Evolutionary conservation across 2,329 filamentous ascomycete species (phyloP).

Genomic region (Stagonosporopsis cucurbitacearum): DNA sequence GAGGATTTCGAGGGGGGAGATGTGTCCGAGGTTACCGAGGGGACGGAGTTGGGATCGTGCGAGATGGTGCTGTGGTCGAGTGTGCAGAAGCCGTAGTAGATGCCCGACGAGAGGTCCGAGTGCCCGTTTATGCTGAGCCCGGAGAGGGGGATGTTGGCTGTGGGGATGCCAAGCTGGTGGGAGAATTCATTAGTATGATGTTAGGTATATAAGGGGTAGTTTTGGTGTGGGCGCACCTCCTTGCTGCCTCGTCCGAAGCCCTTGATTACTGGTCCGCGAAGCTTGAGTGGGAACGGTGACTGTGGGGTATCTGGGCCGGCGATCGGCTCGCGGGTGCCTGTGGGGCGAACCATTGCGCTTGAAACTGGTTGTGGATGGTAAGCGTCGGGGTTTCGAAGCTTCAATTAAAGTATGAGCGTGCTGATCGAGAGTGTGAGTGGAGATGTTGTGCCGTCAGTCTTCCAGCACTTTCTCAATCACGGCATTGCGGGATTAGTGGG

Average conservation of each 20-base stretch:
- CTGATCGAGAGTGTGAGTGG: not conserved
- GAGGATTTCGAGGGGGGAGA: conserved; percentile 27
- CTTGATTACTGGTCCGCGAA: conserved; percentile 86
- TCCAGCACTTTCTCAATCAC: conserved; percentile 16
- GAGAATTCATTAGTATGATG: too few species aligned
- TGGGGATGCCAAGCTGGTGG: conserved; percentile 86
- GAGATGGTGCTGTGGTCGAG: conserved; percentile 61
- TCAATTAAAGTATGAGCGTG: not conserved
- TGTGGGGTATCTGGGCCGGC: conserved; percentile 75
- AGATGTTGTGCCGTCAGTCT: not conserved
- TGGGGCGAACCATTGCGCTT: conserved; percentile 34
- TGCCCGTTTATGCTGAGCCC: conserved; percentile 73
- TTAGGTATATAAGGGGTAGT: not conserved
- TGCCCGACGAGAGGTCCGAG: conserved; percentile 71
- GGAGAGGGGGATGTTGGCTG: conserved; percentile 79
- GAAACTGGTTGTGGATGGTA: too few species aligned
- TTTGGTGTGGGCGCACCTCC: conserved; percentile 64
- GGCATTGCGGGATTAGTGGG: conserved; percentile 20
- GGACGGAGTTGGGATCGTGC: conserved; percentile 39
- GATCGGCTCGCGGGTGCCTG: conserved; percentile 54
- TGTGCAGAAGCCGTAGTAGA: conserved; percentile 93
- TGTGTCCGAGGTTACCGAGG: conserved; percentile 26
- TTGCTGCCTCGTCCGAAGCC: conserved; percentile 94
- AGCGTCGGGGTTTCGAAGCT: not conserved
- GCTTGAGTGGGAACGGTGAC: conserved; percentile 79